These are phyloP conservation scores for Cucumis melo DNA, from an alignment of 306 rosid species.

Conservation along the genomic window DNA sequence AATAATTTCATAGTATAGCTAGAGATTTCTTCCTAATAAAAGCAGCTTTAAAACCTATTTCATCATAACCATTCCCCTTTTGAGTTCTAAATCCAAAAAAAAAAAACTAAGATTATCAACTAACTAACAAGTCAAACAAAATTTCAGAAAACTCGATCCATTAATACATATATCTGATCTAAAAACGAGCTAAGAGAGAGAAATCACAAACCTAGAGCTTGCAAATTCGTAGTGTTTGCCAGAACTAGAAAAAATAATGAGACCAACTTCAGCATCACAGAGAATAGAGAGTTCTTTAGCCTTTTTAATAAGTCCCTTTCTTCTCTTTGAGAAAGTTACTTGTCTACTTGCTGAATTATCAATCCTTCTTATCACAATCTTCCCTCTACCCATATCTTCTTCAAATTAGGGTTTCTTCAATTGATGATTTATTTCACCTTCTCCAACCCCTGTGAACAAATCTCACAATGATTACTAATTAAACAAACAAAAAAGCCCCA, in stretches of 20 bases:
- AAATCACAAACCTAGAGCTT: conserved; percentile 38
- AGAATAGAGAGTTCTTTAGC: conserved; percentile 70
- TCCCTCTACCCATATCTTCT: conserved; percentile 66
- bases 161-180: no score
- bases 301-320: conserved; percentile 84
- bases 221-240: conserved; percentile 69
- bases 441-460: background rate
- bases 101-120: no score
- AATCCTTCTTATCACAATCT: conserved; percentile 72
- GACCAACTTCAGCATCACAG: conserved; percentile 81
- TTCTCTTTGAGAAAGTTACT: conserved; percentile 88
- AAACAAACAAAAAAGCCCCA: no score
- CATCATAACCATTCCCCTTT: no score
- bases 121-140: no score
- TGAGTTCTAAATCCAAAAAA: no score
- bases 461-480: background rate
- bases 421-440: no score
- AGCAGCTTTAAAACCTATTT: no score
- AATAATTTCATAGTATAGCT: background rate
- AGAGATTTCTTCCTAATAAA: no score
- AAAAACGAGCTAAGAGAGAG: no score
- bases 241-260: conserved; percentile 62
- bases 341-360: conserved; percentile 68
- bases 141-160: no score
- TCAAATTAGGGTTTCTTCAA: background rate